A percentile compares a stretch with the other conserved stretches of the same genome.
phyloP scores from a whole-genome alignment of 169 alveolate species.

The Plasmodium inui region DNA sequence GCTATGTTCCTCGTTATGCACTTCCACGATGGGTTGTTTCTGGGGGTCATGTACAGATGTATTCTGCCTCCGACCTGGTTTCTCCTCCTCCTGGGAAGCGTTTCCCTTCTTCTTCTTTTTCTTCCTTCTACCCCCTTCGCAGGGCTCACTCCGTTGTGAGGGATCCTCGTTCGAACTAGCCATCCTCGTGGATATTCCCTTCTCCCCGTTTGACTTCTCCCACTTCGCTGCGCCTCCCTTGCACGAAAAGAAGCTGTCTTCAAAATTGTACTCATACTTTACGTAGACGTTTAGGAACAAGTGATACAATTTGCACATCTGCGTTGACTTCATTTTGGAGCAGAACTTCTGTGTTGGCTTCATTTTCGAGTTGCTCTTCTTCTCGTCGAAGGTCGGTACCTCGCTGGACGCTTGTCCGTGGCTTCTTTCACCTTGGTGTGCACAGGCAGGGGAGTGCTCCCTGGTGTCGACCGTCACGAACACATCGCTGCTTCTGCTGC shows the following conservation, averaged over 20 bases:
- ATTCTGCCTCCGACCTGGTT: background rate
- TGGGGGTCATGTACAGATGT: background rate
- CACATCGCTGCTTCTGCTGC: background rate
- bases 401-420: background rate
- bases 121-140: background rate
- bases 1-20: background rate
- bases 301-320: conserved; percentile 33
- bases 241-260: conserved; percentile 19
- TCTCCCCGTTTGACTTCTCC: background rate
- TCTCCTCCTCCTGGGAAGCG: background rate
- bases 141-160: background rate
- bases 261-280: conserved; percentile 71
- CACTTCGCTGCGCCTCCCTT: background rate
- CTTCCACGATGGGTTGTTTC: background rate
- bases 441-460: background rate
- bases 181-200: background rate
- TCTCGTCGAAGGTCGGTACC: background rate
- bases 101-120: background rate
- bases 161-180: background rate
- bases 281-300: conserved; percentile 63
- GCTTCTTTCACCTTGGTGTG: background rate
- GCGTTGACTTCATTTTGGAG: background rate
- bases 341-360: background rate
- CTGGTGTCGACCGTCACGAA: background rate
- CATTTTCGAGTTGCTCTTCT: background rate